phyloP scores from a whole-genome alignment of 768 basidiomycete species.

The Phallus indusiatus region DNA sequence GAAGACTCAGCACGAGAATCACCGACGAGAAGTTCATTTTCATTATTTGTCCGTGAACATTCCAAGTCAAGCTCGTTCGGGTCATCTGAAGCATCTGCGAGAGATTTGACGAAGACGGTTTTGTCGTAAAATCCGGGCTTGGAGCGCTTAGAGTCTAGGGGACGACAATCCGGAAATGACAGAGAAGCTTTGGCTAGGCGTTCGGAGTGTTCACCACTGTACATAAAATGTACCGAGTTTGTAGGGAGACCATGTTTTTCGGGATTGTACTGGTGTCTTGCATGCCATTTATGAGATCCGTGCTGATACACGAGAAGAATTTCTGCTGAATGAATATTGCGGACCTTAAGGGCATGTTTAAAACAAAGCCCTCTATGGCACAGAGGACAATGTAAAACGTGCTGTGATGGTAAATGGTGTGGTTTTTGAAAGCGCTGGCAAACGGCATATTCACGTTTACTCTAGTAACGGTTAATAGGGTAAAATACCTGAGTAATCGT shows the following conservation, averaged over 20 bases:
- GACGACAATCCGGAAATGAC: neutral
- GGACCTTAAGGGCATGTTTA: constrained; percentile 23
- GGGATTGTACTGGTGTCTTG: neutral
- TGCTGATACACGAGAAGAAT: constrained; percentile 19
- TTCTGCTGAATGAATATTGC: constrained; percentile 29
- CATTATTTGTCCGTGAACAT: neutral
- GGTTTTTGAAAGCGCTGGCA: constrained; percentile 7
- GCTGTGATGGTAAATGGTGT: constrained; percentile 26
- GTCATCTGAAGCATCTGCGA: neutral
- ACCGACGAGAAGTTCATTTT: neutral
- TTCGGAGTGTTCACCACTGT: neutral
- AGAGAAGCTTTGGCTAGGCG: neutral
- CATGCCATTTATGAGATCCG: constrained; percentile 26
- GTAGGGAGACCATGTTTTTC: neutral
- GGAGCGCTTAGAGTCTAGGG: neutral
- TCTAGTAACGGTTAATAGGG: neutral
- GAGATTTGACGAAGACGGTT: neutral
- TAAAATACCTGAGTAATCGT: neutral
- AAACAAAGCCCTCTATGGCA: constrained; percentile 32
- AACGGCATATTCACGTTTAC: constrained; percentile 11
- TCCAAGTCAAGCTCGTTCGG: neutral
- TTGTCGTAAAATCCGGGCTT: constrained; percentile 5
- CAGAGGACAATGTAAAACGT: constrained; percentile 25
- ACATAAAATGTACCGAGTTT: neutral
- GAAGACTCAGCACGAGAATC: no score